These are phyloP conservation scores for Quercus dentata DNA, from an alignment of 306 rosid genomes.

Conservation along the genomic window DNA sequence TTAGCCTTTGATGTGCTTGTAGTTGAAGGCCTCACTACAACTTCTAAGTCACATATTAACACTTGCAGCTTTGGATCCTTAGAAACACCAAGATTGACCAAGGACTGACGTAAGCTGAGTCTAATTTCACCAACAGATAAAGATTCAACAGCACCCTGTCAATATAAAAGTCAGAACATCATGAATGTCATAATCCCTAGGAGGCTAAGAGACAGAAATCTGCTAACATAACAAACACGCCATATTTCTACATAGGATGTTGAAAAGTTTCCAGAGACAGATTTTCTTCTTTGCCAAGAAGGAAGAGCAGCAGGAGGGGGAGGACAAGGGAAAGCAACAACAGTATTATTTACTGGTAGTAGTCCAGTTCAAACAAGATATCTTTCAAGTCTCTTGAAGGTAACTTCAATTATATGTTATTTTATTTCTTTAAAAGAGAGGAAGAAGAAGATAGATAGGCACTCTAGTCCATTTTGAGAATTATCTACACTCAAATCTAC, in stretches of 20 bases:
- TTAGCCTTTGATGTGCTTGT: slow-evolving; percentile 51
- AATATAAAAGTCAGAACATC: slow-evolving; percentile 30
- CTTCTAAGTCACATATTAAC: slow-evolving; percentile 88
- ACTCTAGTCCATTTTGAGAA: not conserved
- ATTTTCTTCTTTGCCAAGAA: not conserved
- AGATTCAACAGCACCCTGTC: slow-evolving; percentile 90
- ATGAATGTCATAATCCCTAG: slow-evolving; percentile 22
- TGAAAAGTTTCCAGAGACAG: not conserved
- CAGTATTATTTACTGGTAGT: not conserved
- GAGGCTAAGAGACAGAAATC: slow-evolving; percentile 9
- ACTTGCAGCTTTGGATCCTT: slow-evolving; percentile 92
- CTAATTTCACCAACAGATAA: slow-evolving; percentile 92
- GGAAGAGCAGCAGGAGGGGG: too few species aligned
- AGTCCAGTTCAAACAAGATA: not conserved
- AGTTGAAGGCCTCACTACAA: slow-evolving; percentile 81
- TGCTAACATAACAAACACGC: slow-evolving; percentile 19
- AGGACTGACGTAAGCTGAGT: slow-evolving; percentile 88
- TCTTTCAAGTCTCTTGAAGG: not conserved
- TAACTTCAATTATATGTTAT: not conserved
- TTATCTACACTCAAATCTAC: not conserved
- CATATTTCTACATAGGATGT: not conserved
- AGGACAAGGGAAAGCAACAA: not conserved
- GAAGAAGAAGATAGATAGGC: not conserved
- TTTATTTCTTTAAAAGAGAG: not conserved
- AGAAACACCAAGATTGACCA: slow-evolving; percentile 85